A percentile compares a stretch with the other conserved stretches of the same genome.
phyloP scores from a whole-genome alignment of 2,329 filamentous ascomycete species.

The Alternaria longipes region DNA sequence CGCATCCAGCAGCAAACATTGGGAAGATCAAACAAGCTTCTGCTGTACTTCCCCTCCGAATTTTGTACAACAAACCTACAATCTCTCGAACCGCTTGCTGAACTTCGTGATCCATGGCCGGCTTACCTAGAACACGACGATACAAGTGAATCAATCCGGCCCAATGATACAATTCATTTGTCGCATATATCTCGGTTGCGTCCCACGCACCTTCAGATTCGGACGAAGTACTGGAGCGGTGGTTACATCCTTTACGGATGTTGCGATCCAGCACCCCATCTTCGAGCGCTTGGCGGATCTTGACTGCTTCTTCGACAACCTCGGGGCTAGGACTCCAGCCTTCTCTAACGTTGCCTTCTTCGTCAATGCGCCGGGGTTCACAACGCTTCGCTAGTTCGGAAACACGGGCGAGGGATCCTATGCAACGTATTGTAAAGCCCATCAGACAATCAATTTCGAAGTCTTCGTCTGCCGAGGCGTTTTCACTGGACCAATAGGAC shows the following conservation, averaged over 20 bases:
- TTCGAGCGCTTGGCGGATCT: constrained; percentile 69
- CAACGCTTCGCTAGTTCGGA: constrained; percentile 75
- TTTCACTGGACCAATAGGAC: constrained; percentile 54
- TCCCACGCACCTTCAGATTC: constrained; percentile 62
- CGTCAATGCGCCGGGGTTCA: constrained; percentile 70
- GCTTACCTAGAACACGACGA: constrained; percentile 73
- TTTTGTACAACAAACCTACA: constrained; percentile 67
- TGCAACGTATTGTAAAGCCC: constrained; percentile 77
- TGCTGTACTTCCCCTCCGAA: constrained; percentile 72
- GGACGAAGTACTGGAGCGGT: constrained; percentile 46
- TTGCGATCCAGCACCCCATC: constrained; percentile 56
- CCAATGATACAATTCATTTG: constrained; percentile 82
- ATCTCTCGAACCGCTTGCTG: constrained; percentile 71
- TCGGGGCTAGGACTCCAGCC: constrained; percentile 68
- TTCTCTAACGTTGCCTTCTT: constrained; percentile 59
- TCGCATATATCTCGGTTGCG: constrained; percentile 71
- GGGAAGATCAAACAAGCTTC: constrained; percentile 81
- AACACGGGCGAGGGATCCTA: constrained; percentile 75
- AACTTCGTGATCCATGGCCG: constrained; percentile 66
- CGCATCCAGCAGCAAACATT: constrained; percentile 83
- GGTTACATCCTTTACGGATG: constrained; percentile 55
- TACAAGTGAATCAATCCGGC: constrained; percentile 79
- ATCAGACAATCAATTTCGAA: constrained; percentile 82
- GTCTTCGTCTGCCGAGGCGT: constrained; percentile 66
- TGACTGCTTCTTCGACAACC: constrained; percentile 65